Conservation (phyloP, 371 early-diverging fungal species). For the Mortierella sp. region DNA sequence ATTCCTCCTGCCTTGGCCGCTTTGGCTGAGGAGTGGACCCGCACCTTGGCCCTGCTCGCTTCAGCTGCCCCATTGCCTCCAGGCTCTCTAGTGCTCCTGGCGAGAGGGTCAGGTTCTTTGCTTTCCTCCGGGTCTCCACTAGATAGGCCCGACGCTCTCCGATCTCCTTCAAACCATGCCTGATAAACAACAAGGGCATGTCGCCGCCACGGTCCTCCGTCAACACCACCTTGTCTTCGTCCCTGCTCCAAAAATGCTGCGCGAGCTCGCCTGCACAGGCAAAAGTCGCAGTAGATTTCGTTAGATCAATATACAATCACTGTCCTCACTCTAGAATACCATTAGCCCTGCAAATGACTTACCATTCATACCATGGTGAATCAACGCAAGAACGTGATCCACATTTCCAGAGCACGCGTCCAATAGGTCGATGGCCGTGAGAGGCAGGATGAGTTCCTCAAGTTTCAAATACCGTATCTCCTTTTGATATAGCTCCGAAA, state of each 20-base stretch:
- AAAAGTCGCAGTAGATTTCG: neutral
- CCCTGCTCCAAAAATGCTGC: conserved; percentile 35
- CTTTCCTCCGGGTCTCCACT: no score
- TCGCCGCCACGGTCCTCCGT: conserved; percentile 12
- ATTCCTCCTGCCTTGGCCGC: no score
- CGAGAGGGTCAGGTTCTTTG: no score
- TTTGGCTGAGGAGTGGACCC: no score
- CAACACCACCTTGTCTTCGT: conserved; percentile 23
- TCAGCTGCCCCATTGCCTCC: no score
- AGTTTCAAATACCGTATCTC: conserved; percentile 21
- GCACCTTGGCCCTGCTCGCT: no score
- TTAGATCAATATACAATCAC: neutral
- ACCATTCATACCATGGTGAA: conserved; percentile 34
- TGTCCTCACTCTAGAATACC: no score
- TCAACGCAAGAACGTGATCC: neutral
- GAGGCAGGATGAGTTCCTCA: conserved; percentile 20
- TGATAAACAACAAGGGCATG: conserved; percentile 2
- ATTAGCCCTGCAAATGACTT: neutral
- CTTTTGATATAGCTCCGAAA: conserved; percentile 10
- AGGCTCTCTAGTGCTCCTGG: no score
- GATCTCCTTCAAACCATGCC: no score
- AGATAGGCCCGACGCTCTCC: no score
- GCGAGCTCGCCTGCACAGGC: conserved; percentile 16
- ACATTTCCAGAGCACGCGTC: conserved; percentile 43
- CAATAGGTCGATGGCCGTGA: conserved; percentile 35